phyloP scores from a whole-genome alignment of 2,329 filamentous ascomycete genomes.

The Apiospora pterosperma region DNA sequence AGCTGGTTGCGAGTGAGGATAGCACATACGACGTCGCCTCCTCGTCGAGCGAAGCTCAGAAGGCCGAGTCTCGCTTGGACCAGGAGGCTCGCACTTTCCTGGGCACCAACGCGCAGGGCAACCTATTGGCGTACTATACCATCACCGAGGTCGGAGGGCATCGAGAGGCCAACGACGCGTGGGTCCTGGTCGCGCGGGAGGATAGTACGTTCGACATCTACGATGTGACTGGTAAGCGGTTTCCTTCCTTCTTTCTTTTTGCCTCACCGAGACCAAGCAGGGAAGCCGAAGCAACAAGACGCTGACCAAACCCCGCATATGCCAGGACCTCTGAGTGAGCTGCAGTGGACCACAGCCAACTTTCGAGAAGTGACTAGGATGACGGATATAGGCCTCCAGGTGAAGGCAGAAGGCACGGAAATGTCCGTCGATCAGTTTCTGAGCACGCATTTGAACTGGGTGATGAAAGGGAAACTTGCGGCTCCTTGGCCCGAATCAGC shows the following conservation, averaged over 20 bases:
- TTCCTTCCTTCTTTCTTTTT: no score
- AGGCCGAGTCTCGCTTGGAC: neutral
- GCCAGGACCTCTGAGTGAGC: neutral
- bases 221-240: neutral
- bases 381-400: neutral
- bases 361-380: neutral
- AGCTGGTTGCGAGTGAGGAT: no score
- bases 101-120: neutral
- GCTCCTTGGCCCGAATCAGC: neutral
- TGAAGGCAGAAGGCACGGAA: no score
- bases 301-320: neutral
- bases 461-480: neutral
- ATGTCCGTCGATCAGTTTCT: neutral
- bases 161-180: neutral
- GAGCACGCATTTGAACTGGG: neutral
- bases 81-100: neutral
- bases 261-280: no score
- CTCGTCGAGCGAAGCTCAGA: neutral
- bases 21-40: no score
- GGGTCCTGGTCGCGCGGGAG: neutral
- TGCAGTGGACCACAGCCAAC: neutral
- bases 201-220: neutral
- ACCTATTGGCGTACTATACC: neutral
- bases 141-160: neutral
- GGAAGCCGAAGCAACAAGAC: neutral